phyloP scores from a whole-genome alignment of 176 grass and related monocot species.

The Bothriochloa decipiens region DNA sequence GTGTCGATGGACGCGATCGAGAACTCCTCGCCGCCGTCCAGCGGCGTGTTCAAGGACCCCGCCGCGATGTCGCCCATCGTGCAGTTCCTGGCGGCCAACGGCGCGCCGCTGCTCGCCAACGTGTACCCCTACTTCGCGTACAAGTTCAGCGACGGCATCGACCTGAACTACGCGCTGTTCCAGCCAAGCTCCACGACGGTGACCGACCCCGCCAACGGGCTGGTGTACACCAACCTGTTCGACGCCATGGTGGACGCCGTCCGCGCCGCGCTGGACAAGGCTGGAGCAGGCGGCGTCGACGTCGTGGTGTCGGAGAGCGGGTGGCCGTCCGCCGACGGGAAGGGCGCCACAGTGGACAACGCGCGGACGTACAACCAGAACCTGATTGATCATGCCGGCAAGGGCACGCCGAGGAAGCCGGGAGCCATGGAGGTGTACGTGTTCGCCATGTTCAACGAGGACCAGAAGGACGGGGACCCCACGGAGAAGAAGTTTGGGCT shows the following conservation, averaged over 20 bases:
- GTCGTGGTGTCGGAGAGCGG: slow-evolving; percentile 59
- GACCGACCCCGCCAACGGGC: slow-evolving; percentile 11
- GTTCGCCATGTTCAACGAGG: slow-evolving; percentile 80
- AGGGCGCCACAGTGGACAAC: slow-evolving; percentile 40
- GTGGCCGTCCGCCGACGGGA: slow-evolving; percentile 63
- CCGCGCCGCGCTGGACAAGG: slow-evolving; percentile 58
- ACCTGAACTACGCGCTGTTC: slow-evolving; percentile 45
- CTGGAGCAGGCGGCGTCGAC: slow-evolving; percentile 2
- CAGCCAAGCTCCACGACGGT: slow-evolving; percentile 28
- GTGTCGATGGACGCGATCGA: slow-evolving; percentile 4
- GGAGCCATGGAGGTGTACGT: slow-evolving; percentile 53
- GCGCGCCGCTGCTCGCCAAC: slow-evolving; percentile 56
- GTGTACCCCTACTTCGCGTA: slow-evolving; percentile 73
- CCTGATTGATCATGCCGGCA: slow-evolving; percentile 54
- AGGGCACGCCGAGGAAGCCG: slow-evolving; percentile 58
- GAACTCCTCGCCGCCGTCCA: slow-evolving; percentile 44
- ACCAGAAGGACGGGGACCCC: slow-evolving; percentile 38
- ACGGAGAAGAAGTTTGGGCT: slow-evolving; percentile 62
- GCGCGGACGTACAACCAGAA: slow-evolving; percentile 66
- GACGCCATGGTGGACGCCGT: slow-evolving; percentile 65
- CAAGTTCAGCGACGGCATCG: background rate
- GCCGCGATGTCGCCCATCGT: slow-evolving; percentile 43
- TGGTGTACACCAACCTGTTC: slow-evolving; percentile 60
- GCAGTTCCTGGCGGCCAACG: slow-evolving; percentile 41
- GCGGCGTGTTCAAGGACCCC: slow-evolving; percentile 30